phyloP scores from a whole-genome alignment of 352 stramenopile genomes.

The Globisporangium spinosum region DNA sequence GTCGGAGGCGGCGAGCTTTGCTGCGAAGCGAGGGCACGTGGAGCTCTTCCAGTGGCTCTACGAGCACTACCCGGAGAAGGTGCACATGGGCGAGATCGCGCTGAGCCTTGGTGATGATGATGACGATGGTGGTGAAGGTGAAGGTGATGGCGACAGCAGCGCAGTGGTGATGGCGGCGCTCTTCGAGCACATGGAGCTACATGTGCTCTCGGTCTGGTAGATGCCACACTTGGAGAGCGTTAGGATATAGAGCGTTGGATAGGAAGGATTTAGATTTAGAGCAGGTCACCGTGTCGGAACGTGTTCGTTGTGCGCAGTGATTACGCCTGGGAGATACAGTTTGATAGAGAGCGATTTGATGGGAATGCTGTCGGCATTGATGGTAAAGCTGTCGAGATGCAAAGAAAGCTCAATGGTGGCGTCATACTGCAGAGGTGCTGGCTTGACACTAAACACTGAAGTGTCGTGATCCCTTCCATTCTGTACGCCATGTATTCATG shows the following conservation, averaged over 20 bases:
- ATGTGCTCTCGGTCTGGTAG: neutral
- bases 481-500: neutral
- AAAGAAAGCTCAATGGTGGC: no score
- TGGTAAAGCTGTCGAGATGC: no score
- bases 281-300: neutral
- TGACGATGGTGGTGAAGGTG: neutral
- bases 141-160: neutral
- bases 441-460: neutral
- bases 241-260: neutral
- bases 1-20: neutral
- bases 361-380: neutral
- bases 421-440: no score
- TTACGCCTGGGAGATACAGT: neutral
- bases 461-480: neutral
- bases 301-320: neutral
- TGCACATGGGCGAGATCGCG: neutral
- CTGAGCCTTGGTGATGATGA: neutral
- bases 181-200: neutral
- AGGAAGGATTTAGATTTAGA: neutral
- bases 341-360: neutral
- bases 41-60: conserved; percentile 12
- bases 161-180: neutral
- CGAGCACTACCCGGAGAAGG: neutral
- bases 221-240: no score
- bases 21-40: neutral